phyloP scores from a whole-genome alignment of 1,284 basidiomycete species.

The Malassezia pachydermatis region DNA sequence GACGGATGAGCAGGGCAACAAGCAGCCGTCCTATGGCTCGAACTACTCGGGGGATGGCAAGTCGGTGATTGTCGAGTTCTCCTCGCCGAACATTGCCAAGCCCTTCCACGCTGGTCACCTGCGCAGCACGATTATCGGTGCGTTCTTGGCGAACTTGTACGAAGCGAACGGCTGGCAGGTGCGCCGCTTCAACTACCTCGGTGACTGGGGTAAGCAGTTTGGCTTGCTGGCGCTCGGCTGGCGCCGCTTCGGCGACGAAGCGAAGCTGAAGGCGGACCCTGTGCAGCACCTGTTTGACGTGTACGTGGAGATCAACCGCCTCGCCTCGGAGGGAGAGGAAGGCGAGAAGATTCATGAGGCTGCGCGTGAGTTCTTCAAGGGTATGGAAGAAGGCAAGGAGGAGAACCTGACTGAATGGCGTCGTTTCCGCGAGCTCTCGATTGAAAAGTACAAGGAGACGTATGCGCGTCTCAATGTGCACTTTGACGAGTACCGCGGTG shows the following conservation, averaged over 20 bases:
- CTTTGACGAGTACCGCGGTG: constrained; percentile 90
- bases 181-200: constrained; percentile 73
- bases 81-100: constrained; percentile 95
- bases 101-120: constrained; percentile 97
- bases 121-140: constrained; percentile 92
- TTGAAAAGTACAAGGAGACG: constrained; percentile 80
- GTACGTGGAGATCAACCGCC: constrained; percentile 86
- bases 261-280: constrained; percentile 71
- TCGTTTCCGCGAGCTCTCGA: constrained; percentile 80
- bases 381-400: constrained; percentile 82
- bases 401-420: constrained; percentile 76
- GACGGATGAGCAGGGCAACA: constrained; percentile 24
- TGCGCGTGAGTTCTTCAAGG: constrained; percentile 83
- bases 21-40: constrained; percentile 40
- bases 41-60: constrained; percentile 42
- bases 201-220: constrained; percentile 53
- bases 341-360: constrained; percentile 64
- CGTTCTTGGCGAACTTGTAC: constrained; percentile 84
- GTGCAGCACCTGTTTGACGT: constrained; percentile 91
- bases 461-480: constrained; percentile 82
- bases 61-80: constrained; percentile 62
- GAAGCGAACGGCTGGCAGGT: constrained; percentile 89
- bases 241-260: constrained; percentile 77
- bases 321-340: constrained; percentile 54
- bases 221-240: constrained; percentile 79